Conservation (phyloP, 352 stramenopile species). For the Pythium oligandrum region DNA sequence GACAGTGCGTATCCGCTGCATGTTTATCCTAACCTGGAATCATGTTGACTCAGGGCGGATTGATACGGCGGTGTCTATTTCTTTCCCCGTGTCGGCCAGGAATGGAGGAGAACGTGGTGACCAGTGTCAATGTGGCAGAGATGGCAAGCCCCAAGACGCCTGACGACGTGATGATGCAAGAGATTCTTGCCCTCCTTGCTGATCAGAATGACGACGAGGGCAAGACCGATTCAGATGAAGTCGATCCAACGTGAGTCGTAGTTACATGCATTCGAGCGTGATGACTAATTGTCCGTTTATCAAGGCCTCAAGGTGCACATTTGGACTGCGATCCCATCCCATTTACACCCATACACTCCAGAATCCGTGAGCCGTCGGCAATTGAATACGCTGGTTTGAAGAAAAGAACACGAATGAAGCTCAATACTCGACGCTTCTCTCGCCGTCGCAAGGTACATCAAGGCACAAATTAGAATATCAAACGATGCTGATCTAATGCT, state of each 20-base stretch:
- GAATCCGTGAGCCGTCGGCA: constrained; percentile 5
- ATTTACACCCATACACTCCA: constrained; percentile 6
- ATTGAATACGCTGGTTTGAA: constrained; percentile 9
- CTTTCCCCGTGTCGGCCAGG: too few relatives aligned
- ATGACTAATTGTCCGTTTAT: neutral
- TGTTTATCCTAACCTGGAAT: too few relatives aligned
- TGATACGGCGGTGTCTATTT: too few relatives aligned
- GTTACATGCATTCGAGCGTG: neutral
- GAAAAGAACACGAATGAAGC: constrained; percentile 10
- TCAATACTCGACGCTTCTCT: constrained; percentile 11
- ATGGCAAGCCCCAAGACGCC: neutral
- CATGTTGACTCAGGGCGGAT: too few relatives aligned
- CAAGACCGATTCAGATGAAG: neutral
- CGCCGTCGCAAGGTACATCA: constrained; percentile 12
- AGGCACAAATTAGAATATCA: neutral
- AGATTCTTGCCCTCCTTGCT: constrained; percentile 7
- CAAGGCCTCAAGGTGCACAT: neutral
- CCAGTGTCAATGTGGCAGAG: too few relatives aligned
- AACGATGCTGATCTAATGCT: neutral
- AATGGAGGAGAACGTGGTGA: too few relatives aligned
- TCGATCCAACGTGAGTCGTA: neutral
- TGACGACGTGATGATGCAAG: constrained; percentile 13
- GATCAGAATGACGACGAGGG: neutral
- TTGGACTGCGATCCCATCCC: constrained; percentile 11
- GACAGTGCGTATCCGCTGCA: too few relatives aligned